Percentiles rank a stretch among this genome's conserved stretches.
phyloP scores from a whole-genome alignment of 306 rosid species.

The Ceratonia siliqua region DNA sequence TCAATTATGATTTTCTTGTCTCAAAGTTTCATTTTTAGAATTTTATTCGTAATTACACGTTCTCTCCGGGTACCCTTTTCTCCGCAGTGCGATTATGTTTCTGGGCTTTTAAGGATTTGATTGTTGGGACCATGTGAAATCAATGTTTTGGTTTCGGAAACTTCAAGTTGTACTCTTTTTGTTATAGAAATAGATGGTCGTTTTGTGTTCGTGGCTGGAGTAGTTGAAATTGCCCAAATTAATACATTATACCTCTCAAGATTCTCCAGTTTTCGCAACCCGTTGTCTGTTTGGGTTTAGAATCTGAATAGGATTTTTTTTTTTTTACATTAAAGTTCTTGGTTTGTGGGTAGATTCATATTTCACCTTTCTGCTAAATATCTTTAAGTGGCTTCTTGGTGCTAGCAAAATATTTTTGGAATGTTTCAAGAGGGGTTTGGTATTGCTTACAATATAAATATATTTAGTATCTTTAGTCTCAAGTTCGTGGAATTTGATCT shows the following conservation, averaged over 20 bases:
- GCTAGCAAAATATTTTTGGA: not conserved
- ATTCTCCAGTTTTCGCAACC: not conserved
- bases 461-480: not conserved
- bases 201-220: not conserved
- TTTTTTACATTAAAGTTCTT: not conserved
- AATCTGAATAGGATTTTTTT: not conserved
- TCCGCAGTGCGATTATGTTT: not conserved
- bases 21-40: not conserved
- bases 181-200: not conserved
- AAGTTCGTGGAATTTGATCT: not conserved
- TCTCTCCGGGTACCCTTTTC: not conserved
- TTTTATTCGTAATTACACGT: not conserved
- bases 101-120: not conserved
- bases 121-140: not conserved
- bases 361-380: not conserved
- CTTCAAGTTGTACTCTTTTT: not conserved
- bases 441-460: not conserved
- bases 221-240: not conserved
- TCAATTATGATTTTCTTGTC: not conserved
- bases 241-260: not conserved
- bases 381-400: not conserved
- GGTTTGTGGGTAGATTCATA: conserved; percentile 16
- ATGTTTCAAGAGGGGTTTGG: not conserved
- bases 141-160: not conserved
- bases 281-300: not conserved